phyloP scores from a whole-genome alignment of 192 early-diverging fungal genomes.

The Entrophospora sp. region DNA sequence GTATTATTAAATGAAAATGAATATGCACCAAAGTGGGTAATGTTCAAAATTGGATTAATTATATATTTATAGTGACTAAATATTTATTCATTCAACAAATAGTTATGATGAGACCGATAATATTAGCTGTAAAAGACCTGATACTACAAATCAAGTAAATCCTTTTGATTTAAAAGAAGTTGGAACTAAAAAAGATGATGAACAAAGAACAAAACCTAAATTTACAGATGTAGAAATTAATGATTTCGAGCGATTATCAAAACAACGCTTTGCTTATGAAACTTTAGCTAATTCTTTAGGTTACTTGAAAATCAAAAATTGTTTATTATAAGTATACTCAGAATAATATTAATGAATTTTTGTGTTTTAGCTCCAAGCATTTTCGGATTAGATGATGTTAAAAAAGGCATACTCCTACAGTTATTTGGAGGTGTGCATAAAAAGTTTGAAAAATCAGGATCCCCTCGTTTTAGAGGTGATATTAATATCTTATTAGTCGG shows the following conservation, averaged over 20 bases:
- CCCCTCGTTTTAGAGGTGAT: conserved; percentile 72
- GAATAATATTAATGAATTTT: not conserved
- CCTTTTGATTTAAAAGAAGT: too few relatives aligned
- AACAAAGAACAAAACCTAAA: conserved; percentile 46
- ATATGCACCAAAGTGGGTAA: conserved; percentile 17
- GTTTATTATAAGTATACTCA: not conserved
- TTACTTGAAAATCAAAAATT: conserved; percentile 7
- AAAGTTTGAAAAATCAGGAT: conserved; percentile 56
- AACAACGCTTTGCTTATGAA: conserved; percentile 68
- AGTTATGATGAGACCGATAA: conserved; percentile 44
- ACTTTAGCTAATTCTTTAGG: conserved; percentile 71
- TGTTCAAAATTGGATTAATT: too few relatives aligned
- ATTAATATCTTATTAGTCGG: conserved; percentile 93
- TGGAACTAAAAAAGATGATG: too few relatives aligned
- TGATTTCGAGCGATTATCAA: conserved; percentile 46
- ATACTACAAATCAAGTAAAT: conserved; percentile 23
- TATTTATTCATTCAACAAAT: too few relatives aligned
- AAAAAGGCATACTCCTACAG: conserved; percentile 91
- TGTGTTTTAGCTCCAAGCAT: conserved; percentile 70
- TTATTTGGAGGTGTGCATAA: conserved; percentile 95
- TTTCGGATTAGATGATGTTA: conserved; percentile 94
- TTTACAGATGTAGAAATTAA: not conserved
- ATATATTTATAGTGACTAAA: too few relatives aligned
- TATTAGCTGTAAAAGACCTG: conserved; percentile 22
- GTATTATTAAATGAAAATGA: conserved; percentile 1